Percentiles rank a stretch among this genome's conserved stretches.
These are phyloP conservation scores for Brassica incana DNA, from an alignment of 345 rosid species.

Conservation along the genomic window DNA sequence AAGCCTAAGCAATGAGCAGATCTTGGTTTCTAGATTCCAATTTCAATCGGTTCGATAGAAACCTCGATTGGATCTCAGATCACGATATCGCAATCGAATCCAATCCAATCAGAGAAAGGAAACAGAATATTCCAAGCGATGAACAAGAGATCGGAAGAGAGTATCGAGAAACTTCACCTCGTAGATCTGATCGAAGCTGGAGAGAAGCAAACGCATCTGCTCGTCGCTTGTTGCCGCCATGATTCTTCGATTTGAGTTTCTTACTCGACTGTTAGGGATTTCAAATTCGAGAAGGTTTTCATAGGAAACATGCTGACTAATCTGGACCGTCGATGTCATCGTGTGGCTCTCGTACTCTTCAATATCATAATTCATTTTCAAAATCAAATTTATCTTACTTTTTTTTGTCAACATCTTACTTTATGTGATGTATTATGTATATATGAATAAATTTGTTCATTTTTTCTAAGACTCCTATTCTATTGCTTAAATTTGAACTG, in stretches of 20 bases:
- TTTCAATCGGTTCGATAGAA: neutral
- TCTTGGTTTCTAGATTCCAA: neutral
- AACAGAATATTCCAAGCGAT: constrained; percentile 10
- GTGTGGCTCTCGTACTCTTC: neutral
- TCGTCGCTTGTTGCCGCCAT: constrained; percentile 66
- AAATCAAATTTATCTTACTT: too few relatives aligned
- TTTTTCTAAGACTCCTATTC: too few relatives aligned
- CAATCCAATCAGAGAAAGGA: neutral
- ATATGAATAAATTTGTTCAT: too few relatives aligned
- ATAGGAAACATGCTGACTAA: neutral
- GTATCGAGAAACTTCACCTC: constrained; percentile 39
- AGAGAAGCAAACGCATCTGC: constrained; percentile 54
- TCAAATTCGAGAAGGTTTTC: constrained; percentile 2
- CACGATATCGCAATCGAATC: neutral
- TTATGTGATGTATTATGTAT: neutral
- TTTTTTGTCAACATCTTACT: too few relatives aligned
- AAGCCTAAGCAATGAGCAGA: neutral
- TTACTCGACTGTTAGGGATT: neutral
- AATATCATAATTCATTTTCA: neutral
- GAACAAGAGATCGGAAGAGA: constrained; percentile 10
- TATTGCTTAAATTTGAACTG: too few relatives aligned
- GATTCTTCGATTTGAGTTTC: constrained; percentile 20
- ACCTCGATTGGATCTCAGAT: constrained; percentile 1
- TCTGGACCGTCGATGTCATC: constrained; percentile 19
- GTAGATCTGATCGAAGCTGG: constrained; percentile 66